Evolutionary conservation across 768 basidiomycete species (phyloP).

Genomic region (Russula sp.): DNA sequence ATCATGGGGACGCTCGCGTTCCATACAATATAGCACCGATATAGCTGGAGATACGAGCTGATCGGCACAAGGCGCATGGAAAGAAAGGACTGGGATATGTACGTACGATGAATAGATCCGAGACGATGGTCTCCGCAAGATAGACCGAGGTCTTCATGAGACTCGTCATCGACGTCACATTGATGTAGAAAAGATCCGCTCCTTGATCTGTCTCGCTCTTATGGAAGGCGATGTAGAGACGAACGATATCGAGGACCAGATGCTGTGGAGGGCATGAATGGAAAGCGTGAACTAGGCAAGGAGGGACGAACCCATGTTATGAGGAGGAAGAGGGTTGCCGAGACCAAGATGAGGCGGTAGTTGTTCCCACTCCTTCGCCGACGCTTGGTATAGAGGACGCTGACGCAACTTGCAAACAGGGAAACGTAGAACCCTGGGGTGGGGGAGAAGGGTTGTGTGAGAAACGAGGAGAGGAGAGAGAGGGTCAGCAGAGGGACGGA

Average conservation of each 20-base stretch:
- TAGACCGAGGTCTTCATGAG: constrained; percentile 26
- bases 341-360: constrained; percentile 19
- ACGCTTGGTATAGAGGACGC: constrained; percentile 23
- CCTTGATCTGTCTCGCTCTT: not conserved
- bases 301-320: constrained; percentile 24
- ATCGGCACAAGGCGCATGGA: not conserved
- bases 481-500: not conserved
- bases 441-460: not conserved
- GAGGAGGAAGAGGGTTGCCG: constrained; percentile 16
- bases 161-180: constrained; percentile 8
- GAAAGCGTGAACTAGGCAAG: not conserved
- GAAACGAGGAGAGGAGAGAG: too few relatives aligned
- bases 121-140: constrained; percentile 22
- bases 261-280: constrained; percentile 9
- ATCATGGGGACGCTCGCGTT: constrained; percentile 15
- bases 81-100: not conserved
- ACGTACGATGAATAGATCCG: constrained; percentile 29
- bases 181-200: constrained; percentile 9
- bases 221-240: constrained; percentile 12
- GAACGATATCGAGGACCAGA: constrained; percentile 14
- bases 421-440: constrained; percentile 19
- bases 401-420: constrained; percentile 19
- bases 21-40: constrained; percentile 29
- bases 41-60: constrained; percentile 3
- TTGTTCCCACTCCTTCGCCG: constrained; percentile 18